Percentiles rank a stretch among this genome's conserved stretches.
phyloP scores from a whole-genome alignment of 1,139 yeast species.

The Yamadazyma triangularis region DNA sequence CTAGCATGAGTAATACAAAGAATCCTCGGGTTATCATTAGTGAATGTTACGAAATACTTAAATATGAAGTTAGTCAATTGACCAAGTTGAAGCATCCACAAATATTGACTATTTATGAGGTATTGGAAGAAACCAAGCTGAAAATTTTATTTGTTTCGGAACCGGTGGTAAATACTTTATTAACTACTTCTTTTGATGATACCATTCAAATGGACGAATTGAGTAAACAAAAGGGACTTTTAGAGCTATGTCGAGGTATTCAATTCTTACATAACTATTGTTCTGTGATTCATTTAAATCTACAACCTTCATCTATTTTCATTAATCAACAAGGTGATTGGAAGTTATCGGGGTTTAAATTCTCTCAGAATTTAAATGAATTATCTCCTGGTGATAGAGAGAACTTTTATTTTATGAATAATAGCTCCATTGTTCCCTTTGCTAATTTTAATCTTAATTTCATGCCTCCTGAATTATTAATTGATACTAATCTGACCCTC shows the following conservation, averaged over 20 bases:
- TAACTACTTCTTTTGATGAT: slow-evolving; percentile 37
- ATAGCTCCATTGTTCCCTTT: slow-evolving; percentile 76
- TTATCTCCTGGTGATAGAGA: slow-evolving; percentile 45
- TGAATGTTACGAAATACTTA: slow-evolving; percentile 39
- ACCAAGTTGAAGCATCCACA: slow-evolving; percentile 88
- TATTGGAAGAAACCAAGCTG: slow-evolving; percentile 79
- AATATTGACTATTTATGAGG: slow-evolving; percentile 75
- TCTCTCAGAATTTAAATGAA: slow-evolving; percentile 52
- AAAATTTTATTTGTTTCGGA: slow-evolving; percentile 84
- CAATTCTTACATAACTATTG: slow-evolving; percentile 80
- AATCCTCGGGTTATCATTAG: slow-evolving; percentile 34
- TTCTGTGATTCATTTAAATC: slow-evolving; percentile 68
- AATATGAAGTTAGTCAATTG: slow-evolving; percentile 57
- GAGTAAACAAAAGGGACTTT: slow-evolving; percentile 77
- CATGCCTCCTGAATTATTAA: slow-evolving; percentile 36
- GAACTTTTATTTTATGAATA: slow-evolving; percentile 57
- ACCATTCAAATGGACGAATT: slow-evolving; percentile 50
- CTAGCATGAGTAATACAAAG: slow-evolving; percentile 34
- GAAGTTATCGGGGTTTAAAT: slow-evolving; percentile 79
- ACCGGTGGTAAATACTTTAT: slow-evolving; percentile 58
- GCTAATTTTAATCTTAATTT: slow-evolving; percentile 69
- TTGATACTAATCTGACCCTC: slow-evolving; percentile 33
- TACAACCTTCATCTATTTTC: slow-evolving; percentile 74
- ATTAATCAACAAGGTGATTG: slow-evolving; percentile 88
- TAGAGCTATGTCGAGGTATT: slow-evolving; percentile 74